phyloP scores from a whole-genome alignment of 1,139 yeast genomes.

The Debaryomyces sp. region DNA sequence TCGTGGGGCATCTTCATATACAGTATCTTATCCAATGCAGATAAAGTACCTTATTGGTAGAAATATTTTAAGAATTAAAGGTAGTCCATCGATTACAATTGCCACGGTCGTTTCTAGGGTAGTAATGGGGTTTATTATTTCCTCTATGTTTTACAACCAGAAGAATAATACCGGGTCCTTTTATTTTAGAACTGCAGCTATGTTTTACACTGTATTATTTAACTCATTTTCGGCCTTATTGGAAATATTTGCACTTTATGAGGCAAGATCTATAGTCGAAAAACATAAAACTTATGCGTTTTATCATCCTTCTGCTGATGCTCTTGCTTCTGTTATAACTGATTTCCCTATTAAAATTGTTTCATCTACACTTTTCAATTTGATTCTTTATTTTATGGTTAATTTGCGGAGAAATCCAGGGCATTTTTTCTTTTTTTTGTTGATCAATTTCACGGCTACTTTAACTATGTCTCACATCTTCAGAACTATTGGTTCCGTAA shows the following conservation, averaged over 20 bases:
- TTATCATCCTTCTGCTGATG: slow-evolving; percentile 70
- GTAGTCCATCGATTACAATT: slow-evolving; percentile 34
- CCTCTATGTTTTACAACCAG: slow-evolving; percentile 58
- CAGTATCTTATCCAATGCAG: slow-evolving; percentile 39
- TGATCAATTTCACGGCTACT: slow-evolving; percentile 56
- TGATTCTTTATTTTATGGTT: slow-evolving; percentile 67
- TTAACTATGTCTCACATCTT: slow-evolving; percentile 72
- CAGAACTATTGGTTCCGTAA: slow-evolving; percentile 69
- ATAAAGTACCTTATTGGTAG: slow-evolving; percentile 30
- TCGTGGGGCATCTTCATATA: slow-evolving; percentile 31
- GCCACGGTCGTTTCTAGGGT: slow-evolving; percentile 29
- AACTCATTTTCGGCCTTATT: slow-evolving; percentile 60
- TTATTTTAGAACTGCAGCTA: slow-evolving; percentile 57
- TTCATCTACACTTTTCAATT: slow-evolving; percentile 37
- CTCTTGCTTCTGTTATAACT: slow-evolving; percentile 58
- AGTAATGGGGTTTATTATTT: slow-evolving; percentile 36
- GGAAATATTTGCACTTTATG: slow-evolving; percentile 58
- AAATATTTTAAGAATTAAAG: slow-evolving; percentile 28
- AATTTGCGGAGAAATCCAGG: slow-evolving; percentile 69
- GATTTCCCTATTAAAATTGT: slow-evolving; percentile 58
- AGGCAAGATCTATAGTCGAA: slow-evolving; percentile 59
- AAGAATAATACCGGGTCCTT: slow-evolving; percentile 52
- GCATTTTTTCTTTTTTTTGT: slow-evolving; percentile 64
- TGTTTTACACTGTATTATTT: slow-evolving; percentile 59
- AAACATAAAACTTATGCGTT: slow-evolving; percentile 66